Evolutionary conservation across 2,329 filamentous ascomycete genomes (phyloP), one percentile per base, ranked within the genome.

Genomic region (Hypomyces perniciosus): DNA sequence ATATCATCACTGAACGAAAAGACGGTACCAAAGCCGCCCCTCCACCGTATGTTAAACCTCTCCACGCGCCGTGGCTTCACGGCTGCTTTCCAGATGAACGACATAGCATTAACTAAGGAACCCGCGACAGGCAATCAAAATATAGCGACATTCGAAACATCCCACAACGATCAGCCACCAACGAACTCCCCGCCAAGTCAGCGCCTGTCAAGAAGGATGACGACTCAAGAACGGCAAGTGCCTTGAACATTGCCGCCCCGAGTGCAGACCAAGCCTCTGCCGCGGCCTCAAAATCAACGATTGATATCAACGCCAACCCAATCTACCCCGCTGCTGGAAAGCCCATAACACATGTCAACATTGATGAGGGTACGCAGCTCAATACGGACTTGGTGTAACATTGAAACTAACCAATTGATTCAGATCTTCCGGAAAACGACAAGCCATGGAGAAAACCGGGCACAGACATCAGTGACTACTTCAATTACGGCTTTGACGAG

Each of bases 401-500:
- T 47, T 52, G 46, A 57, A 28, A 53, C 45, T 58, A 27, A 58
- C 34, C 49, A 42, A 41, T 53, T 27, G 8, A 34, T 5, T 30
- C 54, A 79, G 82, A 86, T 61, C 80, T 91, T 20, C 78, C 83
- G 35, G 85, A 88, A 6, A 89, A 90, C 61, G 88, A 91, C 56
- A 97, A 96, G 68, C 91, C 92, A 13, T 99, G 93, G 93, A 85
- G 93, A 41, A 85, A 91, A 57, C 93, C 93, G 0, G 93, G 93
- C 43, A 91, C 92, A 8, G 93, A 99, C 63, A 83, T 96, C 49
- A 93, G 88, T 53, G 93, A 99, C 67, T 97, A 95, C 72, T 97
- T 97, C 80, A 97, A 97, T 74, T 97, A 97, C 70, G 92, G 92
- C 52, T 97, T 97, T 65, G 92, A 97, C 71, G 92, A 97, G 69